These are phyloP conservation scores for Pythium coloratum DNA, from an alignment of 352 stramenopile species.

Conservation along the genomic window DNA sequence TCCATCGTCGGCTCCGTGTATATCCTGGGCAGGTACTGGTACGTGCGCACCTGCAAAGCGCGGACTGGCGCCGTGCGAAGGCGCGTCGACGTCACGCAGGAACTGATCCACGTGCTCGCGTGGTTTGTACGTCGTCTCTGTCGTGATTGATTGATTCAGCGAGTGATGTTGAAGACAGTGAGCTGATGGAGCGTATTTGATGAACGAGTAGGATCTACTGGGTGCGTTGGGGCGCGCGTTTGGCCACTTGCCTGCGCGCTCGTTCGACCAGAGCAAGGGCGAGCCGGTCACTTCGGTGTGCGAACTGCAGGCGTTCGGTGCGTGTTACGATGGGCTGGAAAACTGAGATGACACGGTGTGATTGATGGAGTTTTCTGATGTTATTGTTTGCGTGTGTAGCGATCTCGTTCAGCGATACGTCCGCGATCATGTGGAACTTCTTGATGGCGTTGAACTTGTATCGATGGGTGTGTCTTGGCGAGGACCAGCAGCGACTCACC, in stretches of 20 bases:
- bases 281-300: constrained; percentile 58
- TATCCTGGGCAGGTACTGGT: constrained; percentile 84
- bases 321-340: constrained; percentile 1
- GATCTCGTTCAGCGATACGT: constrained; percentile 73
- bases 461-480: constrained; percentile 78
- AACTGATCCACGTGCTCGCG: constrained; percentile 84
- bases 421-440: constrained; percentile 82
- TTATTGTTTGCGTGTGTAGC: constrained; percentile 32
- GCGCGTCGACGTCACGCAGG: constrained; percentile 81
- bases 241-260: constrained; percentile 58
- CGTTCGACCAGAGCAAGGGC: constrained; percentile 56
- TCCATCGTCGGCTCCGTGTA: constrained; percentile 82
- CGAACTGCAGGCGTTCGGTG: constrained; percentile 74
- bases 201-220: constrained; percentile 55
- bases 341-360: not conserved
- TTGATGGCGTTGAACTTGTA: constrained; percentile 86
- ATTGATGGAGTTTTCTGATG: not conserved
- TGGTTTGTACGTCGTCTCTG: constrained; percentile 46
- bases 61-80: constrained; percentile 34
- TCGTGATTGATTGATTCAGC: not conserved
- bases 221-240: constrained; percentile 71
- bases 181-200: not conserved
- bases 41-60: constrained; percentile 51
- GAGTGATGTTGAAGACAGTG: not conserved
- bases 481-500: constrained; percentile 69